Evolutionary conservation across 169 alveolate species (phyloP).

Genomic region (Plasmodium blacklocki): DNA sequence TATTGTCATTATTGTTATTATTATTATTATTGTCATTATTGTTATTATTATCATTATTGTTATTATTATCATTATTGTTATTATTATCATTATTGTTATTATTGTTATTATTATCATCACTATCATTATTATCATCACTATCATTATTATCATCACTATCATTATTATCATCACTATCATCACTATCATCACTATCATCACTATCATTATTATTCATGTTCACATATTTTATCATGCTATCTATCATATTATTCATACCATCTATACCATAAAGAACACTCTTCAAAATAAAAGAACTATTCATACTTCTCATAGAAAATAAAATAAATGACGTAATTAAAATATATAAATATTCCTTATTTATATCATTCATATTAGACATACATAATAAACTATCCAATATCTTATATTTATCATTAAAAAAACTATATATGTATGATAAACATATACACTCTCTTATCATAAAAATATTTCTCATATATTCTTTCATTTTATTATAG

Average conservation of each 20-base stretch:
- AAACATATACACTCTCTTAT: constrained; percentile 59
- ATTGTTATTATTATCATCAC: too few species aligned
- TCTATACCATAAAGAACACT: constrained; percentile 35
- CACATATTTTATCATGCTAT: neutral
- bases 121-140: too few species aligned
- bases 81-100: too few species aligned
- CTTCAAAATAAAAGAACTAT: constrained; percentile 44
- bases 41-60: too few species aligned
- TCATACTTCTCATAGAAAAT: constrained; percentile 56
- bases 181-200: too few species aligned
- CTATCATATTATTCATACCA: constrained; percentile 18
- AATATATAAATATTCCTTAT: constrained; percentile 56
- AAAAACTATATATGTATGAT: constrained; percentile 51
- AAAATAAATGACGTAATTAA: constrained; percentile 42
- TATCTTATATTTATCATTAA: constrained; percentile 28
- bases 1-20: too few species aligned
- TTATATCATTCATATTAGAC: constrained; percentile 47
- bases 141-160: too few species aligned
- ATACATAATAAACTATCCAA: constrained; percentile 49
- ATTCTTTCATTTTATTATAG: constrained; percentile 28
- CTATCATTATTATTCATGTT: neutral
- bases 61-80: too few species aligned
- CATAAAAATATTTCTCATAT: constrained; percentile 48
- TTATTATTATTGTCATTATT: too few species aligned
- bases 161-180: too few species aligned